Evolutionary conservation across 176 grass and related monocot genomes (phyloP).

Genomic region (Saccharum officinarum): DNA sequence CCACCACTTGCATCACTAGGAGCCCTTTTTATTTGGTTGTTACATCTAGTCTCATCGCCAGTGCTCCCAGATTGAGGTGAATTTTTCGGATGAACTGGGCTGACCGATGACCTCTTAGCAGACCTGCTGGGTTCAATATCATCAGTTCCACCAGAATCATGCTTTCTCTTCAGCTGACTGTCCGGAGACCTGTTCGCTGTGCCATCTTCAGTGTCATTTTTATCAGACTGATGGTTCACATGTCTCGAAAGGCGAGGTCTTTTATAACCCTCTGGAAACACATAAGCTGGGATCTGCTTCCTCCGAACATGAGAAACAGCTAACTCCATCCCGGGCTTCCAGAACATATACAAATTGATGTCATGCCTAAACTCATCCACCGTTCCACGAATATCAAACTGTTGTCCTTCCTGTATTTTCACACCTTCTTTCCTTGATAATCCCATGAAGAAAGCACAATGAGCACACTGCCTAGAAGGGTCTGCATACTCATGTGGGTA

Average conservation of each 20-base stretch:
- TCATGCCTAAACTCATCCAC: slow-evolving; percentile 91
- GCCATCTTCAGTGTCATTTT: slow-evolving; percentile 43
- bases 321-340: slow-evolving; percentile 94
- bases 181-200: slow-evolving; percentile 30
- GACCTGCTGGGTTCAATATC: slow-evolving; percentile 26
- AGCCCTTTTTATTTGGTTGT: slow-evolving; percentile 23
- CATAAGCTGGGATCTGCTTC: slow-evolving; percentile 83
- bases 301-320: slow-evolving; percentile 94
- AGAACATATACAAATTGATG: slow-evolving; percentile 83
- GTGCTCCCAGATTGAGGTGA: slow-evolving; percentile 24
- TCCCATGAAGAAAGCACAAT: slow-evolving; percentile 99
- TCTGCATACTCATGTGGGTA: slow-evolving; percentile 89
- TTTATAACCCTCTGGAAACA: slow-evolving; percentile 88
- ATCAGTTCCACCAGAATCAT: slow-evolving; percentile 32
- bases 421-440: slow-evolving; percentile 91
- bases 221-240: slow-evolving; percentile 45
- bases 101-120: slow-evolving; percentile 51
- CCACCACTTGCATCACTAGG: slow-evolving; percentile 28
- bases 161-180: slow-evolving; percentile 42
- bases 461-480: slow-evolving; percentile 66
- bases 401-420: slow-evolving; percentile 89
- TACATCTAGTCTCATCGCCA: background rate
- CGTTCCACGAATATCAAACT: slow-evolving; percentile 95
- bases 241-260: slow-evolving; percentile 51
- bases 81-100: slow-evolving; percentile 48